These are phyloP conservation scores for Oryza longistaminata DNA, from an alignment of 176 grass and related monocot species.

Conservation along the genomic window DNA sequence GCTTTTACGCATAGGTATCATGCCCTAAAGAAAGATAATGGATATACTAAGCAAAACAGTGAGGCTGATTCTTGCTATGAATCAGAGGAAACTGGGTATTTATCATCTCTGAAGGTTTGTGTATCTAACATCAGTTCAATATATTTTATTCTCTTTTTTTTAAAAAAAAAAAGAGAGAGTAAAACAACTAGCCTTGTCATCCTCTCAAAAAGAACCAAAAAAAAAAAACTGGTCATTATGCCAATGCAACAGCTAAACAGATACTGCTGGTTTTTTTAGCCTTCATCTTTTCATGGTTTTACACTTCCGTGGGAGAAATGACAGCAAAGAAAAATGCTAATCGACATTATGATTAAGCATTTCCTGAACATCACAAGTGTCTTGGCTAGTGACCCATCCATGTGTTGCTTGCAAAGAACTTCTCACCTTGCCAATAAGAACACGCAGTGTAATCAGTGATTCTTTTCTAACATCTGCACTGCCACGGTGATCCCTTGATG, in stretches of 20 bases:
- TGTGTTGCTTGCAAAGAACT: slow-evolving; percentile 8
- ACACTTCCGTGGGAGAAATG: slow-evolving; percentile 1
- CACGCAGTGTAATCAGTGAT: slow-evolving; percentile 68
- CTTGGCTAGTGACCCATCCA: background rate
- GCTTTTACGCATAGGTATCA: slow-evolving; percentile 23
- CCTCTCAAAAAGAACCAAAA: background rate
- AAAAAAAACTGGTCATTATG: background rate
- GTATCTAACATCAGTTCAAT: slow-evolving; percentile 1
- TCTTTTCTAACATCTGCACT: slow-evolving; percentile 81
- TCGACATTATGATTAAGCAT: slow-evolving; percentile 4
- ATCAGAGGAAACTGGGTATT: background rate
- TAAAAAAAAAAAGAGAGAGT: background rate
- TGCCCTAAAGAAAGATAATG: slow-evolving; percentile 16
- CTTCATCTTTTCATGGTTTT: slow-evolving; percentile 23
- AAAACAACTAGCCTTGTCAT: background rate
- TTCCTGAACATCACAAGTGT: background rate
- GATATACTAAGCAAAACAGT: background rate
- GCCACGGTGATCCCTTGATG: slow-evolving; percentile 75
- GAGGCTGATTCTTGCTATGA: slow-evolving; percentile 16
- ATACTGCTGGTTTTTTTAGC: background rate
- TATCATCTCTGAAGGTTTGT: slow-evolving; percentile 21
- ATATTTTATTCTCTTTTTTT: slow-evolving; percentile 20
- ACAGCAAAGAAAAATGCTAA: slow-evolving; percentile 1
- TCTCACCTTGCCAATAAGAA: slow-evolving; percentile 88
- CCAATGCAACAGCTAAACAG: background rate